phyloP scores from a whole-genome alignment of 208 protist genomes.

The Crithidia thermophila region DNA sequence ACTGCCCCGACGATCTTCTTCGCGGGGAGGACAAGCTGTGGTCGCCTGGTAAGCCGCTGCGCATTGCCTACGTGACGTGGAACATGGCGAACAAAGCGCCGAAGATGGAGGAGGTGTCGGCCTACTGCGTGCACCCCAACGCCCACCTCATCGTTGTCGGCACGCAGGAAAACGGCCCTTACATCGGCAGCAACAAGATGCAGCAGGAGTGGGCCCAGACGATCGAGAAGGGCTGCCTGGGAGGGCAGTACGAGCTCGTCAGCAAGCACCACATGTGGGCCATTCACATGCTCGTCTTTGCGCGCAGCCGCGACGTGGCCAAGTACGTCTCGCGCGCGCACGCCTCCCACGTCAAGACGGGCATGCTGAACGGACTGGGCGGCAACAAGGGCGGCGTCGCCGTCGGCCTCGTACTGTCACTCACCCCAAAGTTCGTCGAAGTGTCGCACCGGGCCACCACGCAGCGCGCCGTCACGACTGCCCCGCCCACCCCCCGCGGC shows the following conservation, averaged over 20 bases:
- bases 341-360: slow-evolving; percentile 53
- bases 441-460: slow-evolving; percentile 2
- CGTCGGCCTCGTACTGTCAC: slow-evolving; percentile 65
- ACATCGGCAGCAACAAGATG: slow-evolving; percentile 46
- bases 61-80: slow-evolving; percentile 81
- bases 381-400: slow-evolving; percentile 95
- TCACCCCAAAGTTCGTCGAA: slow-evolving; percentile 31
- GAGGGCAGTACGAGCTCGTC: slow-evolving; percentile 60
- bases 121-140: slow-evolving; percentile 75
- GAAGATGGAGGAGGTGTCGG: slow-evolving; percentile 50
- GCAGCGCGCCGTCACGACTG: slow-evolving; percentile 13
- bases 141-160: slow-evolving; percentile 81
- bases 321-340: slow-evolving; percentile 57
- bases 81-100: slow-evolving; percentile 74
- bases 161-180: slow-evolving; percentile 85
- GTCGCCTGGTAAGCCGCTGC: slow-evolving; percentile 67
- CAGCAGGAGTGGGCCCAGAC: slow-evolving; percentile 54
- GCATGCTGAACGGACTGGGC: slow-evolving; percentile 56
- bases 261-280: slow-evolving; percentile 69
- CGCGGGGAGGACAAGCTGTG: slow-evolving; percentile 43
- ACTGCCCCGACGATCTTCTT: slow-evolving; percentile 46
- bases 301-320: slow-evolving; percentile 62
- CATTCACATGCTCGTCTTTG: slow-evolving; percentile 86
- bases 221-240: slow-evolving; percentile 48
- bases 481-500: slow-evolving; percentile 1